Conservation (phyloP, 345 rosid genomes). For the Pseudoturritis turrita region DNA sequence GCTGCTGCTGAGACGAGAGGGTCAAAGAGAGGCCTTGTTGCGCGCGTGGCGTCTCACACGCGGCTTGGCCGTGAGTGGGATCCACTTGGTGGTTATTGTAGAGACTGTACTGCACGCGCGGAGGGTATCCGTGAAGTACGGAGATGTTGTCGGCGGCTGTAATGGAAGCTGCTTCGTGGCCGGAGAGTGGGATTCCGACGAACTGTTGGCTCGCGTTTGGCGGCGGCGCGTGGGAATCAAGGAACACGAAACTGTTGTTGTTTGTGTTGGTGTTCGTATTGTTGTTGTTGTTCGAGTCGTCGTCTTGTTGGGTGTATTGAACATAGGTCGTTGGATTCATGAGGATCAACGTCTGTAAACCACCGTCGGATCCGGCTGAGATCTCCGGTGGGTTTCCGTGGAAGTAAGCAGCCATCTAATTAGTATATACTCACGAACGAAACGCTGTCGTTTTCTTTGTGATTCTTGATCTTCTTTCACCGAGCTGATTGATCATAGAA, state of each 20-base stretch:
- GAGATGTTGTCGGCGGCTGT: conserved; percentile 54
- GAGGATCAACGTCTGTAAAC: conserved; percentile 87
- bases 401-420: conserved; percentile 71
- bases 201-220: conserved; percentile 55
- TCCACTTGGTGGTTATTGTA: conserved; percentile 59
- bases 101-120: conserved; percentile 64
- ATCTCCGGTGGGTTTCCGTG: conserved; percentile 78
- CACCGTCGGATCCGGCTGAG: conserved; percentile 64
- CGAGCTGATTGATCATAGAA: conserved; percentile 9
- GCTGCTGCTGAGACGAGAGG: conserved; percentile 80
- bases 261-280: conserved; percentile 34
- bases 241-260: conserved; percentile 45
- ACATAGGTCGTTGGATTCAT: conserved; percentile 92
- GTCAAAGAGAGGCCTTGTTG: conserved; percentile 77
- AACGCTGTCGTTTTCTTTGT: background rate
- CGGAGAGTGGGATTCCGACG: conserved; percentile 74
- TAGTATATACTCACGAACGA: background rate
- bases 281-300: conserved; percentile 33
- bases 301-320: conserved; percentile 64
- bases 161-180: conserved; percentile 35
- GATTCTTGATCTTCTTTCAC: conserved; percentile 25
- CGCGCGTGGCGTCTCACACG: conserved; percentile 75
- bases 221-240: conserved; percentile 49
- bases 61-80: conserved; percentile 33
- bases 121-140: conserved; percentile 71